A percentile compares a stretch with the other conserved stretches of the same genome.
Conservation (phyloP, 441 rosid species). For the Eugenia klotzschiana region DNA sequence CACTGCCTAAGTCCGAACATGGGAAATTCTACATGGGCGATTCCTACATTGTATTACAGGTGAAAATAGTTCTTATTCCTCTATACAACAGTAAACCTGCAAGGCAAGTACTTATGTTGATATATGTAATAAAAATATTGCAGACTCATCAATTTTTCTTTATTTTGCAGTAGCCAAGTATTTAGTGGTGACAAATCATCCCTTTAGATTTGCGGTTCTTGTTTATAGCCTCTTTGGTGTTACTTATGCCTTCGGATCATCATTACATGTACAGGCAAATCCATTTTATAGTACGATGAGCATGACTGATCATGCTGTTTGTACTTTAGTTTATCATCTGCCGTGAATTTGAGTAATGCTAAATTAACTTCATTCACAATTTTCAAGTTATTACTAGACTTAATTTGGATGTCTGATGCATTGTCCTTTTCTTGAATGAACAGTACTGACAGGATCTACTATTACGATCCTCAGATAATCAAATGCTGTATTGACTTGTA, state of each 20-base stretch:
- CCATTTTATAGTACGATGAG: background rate
- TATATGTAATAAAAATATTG: background rate
- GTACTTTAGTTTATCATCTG: background rate
- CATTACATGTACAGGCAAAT: background rate
- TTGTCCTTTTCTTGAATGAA: background rate
- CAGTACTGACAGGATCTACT: background rate
- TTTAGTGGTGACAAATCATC: background rate
- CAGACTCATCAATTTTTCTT: background rate
- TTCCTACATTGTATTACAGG: slow-evolving; percentile 4
- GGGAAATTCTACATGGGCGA: slow-evolving; percentile 8
- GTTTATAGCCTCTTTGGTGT: background rate
- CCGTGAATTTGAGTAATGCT: background rate
- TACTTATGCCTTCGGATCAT: background rate
- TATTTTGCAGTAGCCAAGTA: background rate
- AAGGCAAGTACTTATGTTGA: background rate
- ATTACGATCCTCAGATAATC: background rate
- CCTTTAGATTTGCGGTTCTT: background rate
- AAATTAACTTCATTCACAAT: background rate
- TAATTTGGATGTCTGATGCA: background rate
- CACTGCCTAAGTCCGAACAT: background rate
- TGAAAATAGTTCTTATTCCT: background rate
- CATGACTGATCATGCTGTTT: background rate
- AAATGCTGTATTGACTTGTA: background rate
- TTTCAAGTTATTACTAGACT: background rate
- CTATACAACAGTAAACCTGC: background rate